These are phyloP conservation scores for Lipomyces lipofer DNA, from an alignment of 805 yeast genomes.

Conservation along the genomic window DNA sequence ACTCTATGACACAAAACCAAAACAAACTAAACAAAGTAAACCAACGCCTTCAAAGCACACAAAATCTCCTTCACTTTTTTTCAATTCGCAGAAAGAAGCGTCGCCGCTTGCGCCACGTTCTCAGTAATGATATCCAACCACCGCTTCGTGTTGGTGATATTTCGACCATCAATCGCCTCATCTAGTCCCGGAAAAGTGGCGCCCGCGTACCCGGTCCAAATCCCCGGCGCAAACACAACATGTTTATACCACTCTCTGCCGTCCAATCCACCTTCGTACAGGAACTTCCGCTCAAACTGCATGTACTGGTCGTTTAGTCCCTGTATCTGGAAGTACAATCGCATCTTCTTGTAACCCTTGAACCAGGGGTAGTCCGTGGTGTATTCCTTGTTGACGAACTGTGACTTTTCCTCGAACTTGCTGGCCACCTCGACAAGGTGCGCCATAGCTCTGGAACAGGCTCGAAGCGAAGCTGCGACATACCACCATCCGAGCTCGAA, in stretches of 20 bases:
- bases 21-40: neutral
- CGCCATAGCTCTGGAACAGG: conserved; percentile 28
- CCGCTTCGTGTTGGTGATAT: conserved; percentile 41
- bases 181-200: conserved; percentile 56
- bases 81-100: conserved; percentile 35
- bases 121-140: conserved; percentile 44
- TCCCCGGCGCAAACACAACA: conserved; percentile 57
- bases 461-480: conserved; percentile 25
- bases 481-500: conserved; percentile 29
- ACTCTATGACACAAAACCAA: neutral
- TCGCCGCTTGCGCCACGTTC: conserved; percentile 37
- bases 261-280: conserved; percentile 51
- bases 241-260: conserved; percentile 61
- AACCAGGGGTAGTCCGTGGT: conserved; percentile 79
- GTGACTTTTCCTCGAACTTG: conserved; percentile 51
- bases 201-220: conserved; percentile 63
- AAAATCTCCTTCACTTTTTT: neutral
- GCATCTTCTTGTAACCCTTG: conserved; percentile 57
- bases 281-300: conserved; percentile 49
- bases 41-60: neutral
- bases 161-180: conserved; percentile 55
- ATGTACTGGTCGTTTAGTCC: conserved; percentile 45
- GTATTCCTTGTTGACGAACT: conserved; percentile 52
- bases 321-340: conserved; percentile 57
- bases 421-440: conserved; percentile 39